Evolutionary conservation across 257 asterid genomes (phyloP), one percentile per base, ranked within the genome.

Genomic region (Salvia miltiorrhiza): DNA sequence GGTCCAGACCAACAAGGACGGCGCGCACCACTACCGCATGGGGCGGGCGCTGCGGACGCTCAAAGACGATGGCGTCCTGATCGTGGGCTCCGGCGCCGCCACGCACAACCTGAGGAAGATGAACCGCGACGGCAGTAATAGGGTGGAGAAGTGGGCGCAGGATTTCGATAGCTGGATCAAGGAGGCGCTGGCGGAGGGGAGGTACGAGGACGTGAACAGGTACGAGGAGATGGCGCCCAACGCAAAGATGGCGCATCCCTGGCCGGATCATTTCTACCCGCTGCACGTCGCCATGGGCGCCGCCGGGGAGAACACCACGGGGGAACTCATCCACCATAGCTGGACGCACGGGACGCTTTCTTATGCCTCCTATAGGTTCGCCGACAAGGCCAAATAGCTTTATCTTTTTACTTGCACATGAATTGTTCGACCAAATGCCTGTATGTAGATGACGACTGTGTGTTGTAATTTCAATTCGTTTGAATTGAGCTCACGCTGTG

Each of bases 221-320:
- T 82, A 85, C 4, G 84, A 69, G 48, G 76, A 49, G 61, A 82
- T 78, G 66, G 90, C 90, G 68, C 90, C 90, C 60, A 24, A 82
- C 23, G 86, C 90, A 28, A 70, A 35, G 61, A 41, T 59, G 54
- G 87, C 90, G 39, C 90, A 85, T 14, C 90, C 87, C 24, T 2
- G 76, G 44, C 87, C 90, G 2, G 87, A 85, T 32, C 90, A 85
- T 75, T 85, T 85, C 67, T 85, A 78, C 41, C 90, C 90, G 71
- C 78, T 85, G 28, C 90, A 85, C 50, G 90, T 85, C 72, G 90
- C 90, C 10, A 85, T 85, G 84, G 90, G 90, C 30, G 90, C 90
- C 49, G 86, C 87, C 26, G 87, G 87, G 0, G 83, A 77, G 30
- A 67, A 77, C 14, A 75, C 87, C 5, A 63, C 64, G 61, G 87